Conservation (phyloP, 192 early-diverging fungal genomes). For the Coemansia sp. region DNA sequence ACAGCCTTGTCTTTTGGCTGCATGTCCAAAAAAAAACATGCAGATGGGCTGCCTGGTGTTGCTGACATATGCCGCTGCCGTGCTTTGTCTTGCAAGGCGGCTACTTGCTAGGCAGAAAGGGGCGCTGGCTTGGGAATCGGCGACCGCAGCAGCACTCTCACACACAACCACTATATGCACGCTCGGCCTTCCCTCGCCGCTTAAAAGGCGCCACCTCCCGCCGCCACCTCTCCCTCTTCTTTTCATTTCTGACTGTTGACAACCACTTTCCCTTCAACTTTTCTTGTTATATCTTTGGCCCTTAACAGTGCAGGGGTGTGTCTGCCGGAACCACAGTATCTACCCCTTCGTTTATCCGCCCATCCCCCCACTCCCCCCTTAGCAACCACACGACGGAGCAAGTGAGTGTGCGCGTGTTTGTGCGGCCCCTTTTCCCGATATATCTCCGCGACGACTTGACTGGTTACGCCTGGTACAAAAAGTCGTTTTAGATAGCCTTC, state of each 20-base stretch:
- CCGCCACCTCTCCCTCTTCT: not conserved
- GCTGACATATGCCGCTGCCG: not conserved
- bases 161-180: not conserved
- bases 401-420: not conserved
- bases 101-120: not conserved
- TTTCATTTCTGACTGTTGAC: not conserved
- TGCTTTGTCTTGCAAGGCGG: not conserved
- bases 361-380: not conserved
- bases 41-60: not conserved
- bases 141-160: not conserved
- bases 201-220: conserved; percentile 5
- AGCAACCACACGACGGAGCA: not conserved
- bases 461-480: not conserved
- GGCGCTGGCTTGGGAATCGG: not conserved
- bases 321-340: not conserved
- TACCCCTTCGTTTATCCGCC: not conserved
- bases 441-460: not conserved
- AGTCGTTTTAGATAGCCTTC: not conserved
- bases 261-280: not conserved
- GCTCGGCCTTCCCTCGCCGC: not conserved
- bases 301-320: not conserved
- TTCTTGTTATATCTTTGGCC: not conserved
- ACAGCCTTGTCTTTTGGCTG: not conserved
- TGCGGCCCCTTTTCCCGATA: not conserved
- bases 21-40: not conserved